phyloP scores from a whole-genome alignment of 345 rosid species.

The Microthlaspi erraticum region DNA sequence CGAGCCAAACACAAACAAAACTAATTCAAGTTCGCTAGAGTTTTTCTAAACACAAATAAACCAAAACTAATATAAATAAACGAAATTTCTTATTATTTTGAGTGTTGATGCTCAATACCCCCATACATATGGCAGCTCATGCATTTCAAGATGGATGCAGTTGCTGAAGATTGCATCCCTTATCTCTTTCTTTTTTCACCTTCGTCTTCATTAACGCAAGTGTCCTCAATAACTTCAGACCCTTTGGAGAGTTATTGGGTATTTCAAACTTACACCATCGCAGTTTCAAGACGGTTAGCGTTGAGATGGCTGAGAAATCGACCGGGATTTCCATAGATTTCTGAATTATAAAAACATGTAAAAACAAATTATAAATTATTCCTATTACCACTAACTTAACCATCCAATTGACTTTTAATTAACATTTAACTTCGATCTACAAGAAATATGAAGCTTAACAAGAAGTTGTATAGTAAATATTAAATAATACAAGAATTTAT shows the following conservation, averaged over 20 bases:
- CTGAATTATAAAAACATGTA: too few species aligned
- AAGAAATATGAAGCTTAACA: too few species aligned
- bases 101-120: not conserved
- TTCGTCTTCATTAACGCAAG: not conserved
- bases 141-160: not conserved
- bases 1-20: too few species aligned
- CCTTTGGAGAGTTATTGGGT: not conserved
- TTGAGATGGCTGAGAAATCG: not conserved
- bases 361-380: too few species aligned
- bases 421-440: too few species aligned
- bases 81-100: not conserved
- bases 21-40: too few species aligned
- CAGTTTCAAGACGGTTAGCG: not conserved
- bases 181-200: not conserved
- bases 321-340: not conserved
- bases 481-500: too few species aligned
- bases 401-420: too few species aligned
- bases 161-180: not conserved
- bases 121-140: not conserved
- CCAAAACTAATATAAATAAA: too few species aligned
- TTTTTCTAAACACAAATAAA: too few species aligned
- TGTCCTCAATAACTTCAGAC: not conserved
- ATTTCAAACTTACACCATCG: not conserved
- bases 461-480: too few species aligned
- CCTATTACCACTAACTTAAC: too few species aligned